Conservation (phyloP, 345 rosid genomes). For the Citrus trifoliata region DNA sequence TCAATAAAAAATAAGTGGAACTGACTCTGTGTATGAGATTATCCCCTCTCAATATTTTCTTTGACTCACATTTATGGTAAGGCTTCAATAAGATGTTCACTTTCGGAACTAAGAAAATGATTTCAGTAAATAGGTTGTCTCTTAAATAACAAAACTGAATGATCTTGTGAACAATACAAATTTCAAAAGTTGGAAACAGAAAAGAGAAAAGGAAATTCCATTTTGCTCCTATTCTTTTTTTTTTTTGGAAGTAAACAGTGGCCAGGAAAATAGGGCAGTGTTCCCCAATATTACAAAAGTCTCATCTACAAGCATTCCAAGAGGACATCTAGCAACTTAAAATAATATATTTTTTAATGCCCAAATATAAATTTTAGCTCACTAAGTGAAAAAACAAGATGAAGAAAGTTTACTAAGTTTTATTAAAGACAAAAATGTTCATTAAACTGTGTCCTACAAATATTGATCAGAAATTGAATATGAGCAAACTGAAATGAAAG, state of each 20-base stretch:
- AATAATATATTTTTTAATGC: background rate
- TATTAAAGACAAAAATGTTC: background rate
- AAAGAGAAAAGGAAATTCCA: background rate
- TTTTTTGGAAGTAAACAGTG: background rate
- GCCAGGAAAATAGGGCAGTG: background rate
- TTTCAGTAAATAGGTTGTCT: background rate
- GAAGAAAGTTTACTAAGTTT: background rate
- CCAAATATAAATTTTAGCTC: slow-evolving; percentile 2
- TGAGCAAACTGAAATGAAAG: background rate
- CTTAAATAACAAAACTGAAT: background rate
- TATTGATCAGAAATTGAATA: background rate
- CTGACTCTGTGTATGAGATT: background rate
- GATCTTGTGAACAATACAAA: background rate
- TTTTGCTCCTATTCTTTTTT: background rate
- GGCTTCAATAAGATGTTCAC: background rate
- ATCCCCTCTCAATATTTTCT: too few species aligned
- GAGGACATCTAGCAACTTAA: background rate
- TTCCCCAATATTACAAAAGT: background rate
- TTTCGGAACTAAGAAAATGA: background rate
- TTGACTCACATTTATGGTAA: too few species aligned
- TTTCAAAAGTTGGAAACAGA: background rate
- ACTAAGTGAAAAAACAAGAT: background rate
- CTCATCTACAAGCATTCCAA: background rate
- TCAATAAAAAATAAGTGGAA: background rate
- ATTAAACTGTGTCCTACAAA: background rate